Evolutionary conservation across 2,329 filamentous ascomycete genomes (phyloP), one percentile per base, ranked within the genome.

Genomic region (Claviceps sp.): DNA sequence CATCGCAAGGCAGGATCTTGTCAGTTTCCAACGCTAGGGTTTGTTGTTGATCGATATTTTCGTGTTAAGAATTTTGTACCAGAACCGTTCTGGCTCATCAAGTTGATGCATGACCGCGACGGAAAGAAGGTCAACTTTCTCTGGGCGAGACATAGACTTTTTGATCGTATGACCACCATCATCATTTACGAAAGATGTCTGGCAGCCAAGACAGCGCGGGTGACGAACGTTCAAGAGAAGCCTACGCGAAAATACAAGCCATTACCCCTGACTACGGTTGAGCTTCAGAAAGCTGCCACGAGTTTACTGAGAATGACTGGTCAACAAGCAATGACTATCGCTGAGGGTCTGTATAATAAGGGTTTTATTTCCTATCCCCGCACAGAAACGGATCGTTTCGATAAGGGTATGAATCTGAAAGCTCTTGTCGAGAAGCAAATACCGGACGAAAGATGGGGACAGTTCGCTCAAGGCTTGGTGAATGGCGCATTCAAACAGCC

Each of bases 331-430:
- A 96, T 98, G 90, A 84, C 77, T 48, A 75, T 85, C 24, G 93
- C 93, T 4, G 93, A 98, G 67, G 73, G 74, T 5, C 78, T 98
- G 2, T 98, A 98, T 71, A 90, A 89, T 47, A 89, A 86, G 66
- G 93, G 93, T 0, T 97, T 90, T 69, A 95, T 98, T 68, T 96
- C 90, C 67, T 98, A 98, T 67, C 93, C 93, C 1, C 83, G 93
- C 68, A 98, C 93, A 0, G 93, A 98, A 67, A 98, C 93, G 0
- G 93, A 98, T 66, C 86, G 91, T 37, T 98, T 97, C 62, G 90
- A 96, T 62, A 81, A 81, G 60, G 91, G 79, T 4, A 96, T 97
- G 72, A 84, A 97, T 63, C 75, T 98, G 19, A 81, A 79, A 56
- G 78, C 76, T 22, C 72, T 98, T 8, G 78, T 96, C 17, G 81